Percentiles rank a stretch among this genome's conserved stretches.
These are phyloP conservation scores for Penicillium freii DNA, from an alignment of 2,329 filamentous ascomycete species.

Conservation along the genomic window DNA sequence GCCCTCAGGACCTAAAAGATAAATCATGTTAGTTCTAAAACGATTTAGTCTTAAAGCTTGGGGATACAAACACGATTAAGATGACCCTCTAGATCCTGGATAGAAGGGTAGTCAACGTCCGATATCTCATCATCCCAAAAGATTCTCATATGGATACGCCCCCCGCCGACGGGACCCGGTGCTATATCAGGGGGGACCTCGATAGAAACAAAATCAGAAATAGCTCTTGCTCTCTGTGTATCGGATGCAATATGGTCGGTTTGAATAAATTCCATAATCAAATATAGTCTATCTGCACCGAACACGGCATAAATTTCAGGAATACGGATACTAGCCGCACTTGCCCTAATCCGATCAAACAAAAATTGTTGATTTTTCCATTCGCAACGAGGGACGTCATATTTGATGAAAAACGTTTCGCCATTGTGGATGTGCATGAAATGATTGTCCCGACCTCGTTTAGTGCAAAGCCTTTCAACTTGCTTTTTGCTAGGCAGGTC, in stretches of 20 bases:
- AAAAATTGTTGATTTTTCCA: conserved; percentile 1
- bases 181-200: background rate
- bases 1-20: background rate
- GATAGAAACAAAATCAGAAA: background rate
- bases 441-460: background rate
- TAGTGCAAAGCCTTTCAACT: background rate
- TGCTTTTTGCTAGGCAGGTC: background rate
- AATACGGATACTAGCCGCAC: background rate
- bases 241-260: background rate
- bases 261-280: background rate
- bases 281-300: background rate
- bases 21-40: background rate
- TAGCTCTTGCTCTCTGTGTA: background rate
- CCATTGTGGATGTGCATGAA: background rate
- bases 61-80: conserved; percentile 1
- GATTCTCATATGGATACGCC: background rate
- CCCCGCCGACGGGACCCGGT: background rate
- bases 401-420: background rate
- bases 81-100: background rate
- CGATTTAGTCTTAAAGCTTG: background rate
- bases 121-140: background rate
- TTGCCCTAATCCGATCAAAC: background rate
- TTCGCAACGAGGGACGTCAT: background rate
- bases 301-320: conserved; percentile 1
- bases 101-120: background rate